Conservation (phyloP, 257 asterid genomes). For the Solanum sparsipilum region DNA sequence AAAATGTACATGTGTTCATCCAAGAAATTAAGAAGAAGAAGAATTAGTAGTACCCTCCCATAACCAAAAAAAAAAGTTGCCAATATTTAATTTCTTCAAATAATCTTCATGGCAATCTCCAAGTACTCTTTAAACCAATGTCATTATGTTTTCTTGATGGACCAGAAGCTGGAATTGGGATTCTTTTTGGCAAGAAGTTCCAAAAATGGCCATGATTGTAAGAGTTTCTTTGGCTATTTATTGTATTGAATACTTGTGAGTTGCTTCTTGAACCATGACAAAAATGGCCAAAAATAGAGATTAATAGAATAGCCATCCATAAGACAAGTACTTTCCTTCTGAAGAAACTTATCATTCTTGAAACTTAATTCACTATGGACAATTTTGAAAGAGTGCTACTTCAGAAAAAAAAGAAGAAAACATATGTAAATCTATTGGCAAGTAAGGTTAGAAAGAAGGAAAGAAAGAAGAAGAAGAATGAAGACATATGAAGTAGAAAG, state of each 20-base stretch:
- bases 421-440: neutral
- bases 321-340: constrained; percentile 4
- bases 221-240: constrained; percentile 15
- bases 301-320: constrained; percentile 16
- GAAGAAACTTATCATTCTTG: neutral
- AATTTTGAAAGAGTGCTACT: neutral
- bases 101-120: constrained; percentile 27
- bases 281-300: constrained; percentile 4
- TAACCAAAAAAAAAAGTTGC: neutral
- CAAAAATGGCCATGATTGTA: constrained; percentile 23
- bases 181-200: constrained; percentile 52
- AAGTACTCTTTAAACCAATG: constrained; percentile 40
- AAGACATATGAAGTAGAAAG: constrained; percentile 18
- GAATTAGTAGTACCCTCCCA: neutral
- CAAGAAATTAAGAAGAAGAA: neutral
- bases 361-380: neutral
- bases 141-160: constrained; percentile 69
- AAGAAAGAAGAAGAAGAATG: neutral
- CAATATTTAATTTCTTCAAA: neutral
- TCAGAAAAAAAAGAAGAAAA: constrained; percentile 5
- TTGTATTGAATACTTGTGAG: constrained; percentile 18
- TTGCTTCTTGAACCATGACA: constrained; percentile 36
- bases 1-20: neutral
- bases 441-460: neutral
- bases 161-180: constrained; percentile 51